Base-by-base conservation (phyloP, 768 basidiomycete genomes). In the Pleurotus ostreatus region DNA sequence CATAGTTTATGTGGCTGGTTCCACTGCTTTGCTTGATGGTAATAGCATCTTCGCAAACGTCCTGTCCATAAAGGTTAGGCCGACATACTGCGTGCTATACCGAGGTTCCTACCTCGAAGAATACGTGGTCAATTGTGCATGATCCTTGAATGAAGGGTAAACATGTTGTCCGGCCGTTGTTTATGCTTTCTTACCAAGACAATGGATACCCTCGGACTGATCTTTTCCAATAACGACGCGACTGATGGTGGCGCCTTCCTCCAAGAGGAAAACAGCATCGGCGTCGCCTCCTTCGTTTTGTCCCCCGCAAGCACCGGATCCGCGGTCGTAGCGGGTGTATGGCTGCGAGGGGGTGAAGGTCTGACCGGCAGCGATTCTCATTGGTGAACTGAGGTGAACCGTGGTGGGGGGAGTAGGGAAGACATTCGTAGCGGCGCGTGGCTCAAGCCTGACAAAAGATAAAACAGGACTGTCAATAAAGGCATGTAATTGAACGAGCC, bases 161-260 rank as follows among this genome's bases (percentile, higher is more conserved):
- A n/a, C 20, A 57, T 6, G 9, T 6, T 37, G 41, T 20, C 40
- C 3, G 12, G 15, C 15, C n/a, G 39, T 11, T 15, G 2, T 16
- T 6, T 25, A 13, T 8, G 1, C 56, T 25, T 8, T 41, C 61
- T 15, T 55, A 71, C 72, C 71, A 49, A 73, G 67, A 60, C 73
- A 75, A 56, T 75, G 73, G 45, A 74, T 63, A 46, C 74, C 74
- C 52, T 76, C 75, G 43, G 71, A 64, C 56, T 76, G 75, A 62
- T 75, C 72, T 23, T 70, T 64, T 2, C 75, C 75, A 54, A 77
- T 76, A 18, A 69, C 65, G 38, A 77, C 74, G 20, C 66, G 68
- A 51, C 70, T 74, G 41, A 75, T 62, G 5, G 72, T 75, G 7
- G 72, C 75, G 30, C 75, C 75, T 40, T 73, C 69, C 46, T 74